Percentiles rank a stretch among this genome's conserved stretches.
These are phyloP conservation scores for Chamaenerion angustifolium DNA, from an alignment of 345 rosid genomes.

Conservation along the genomic window DNA sequence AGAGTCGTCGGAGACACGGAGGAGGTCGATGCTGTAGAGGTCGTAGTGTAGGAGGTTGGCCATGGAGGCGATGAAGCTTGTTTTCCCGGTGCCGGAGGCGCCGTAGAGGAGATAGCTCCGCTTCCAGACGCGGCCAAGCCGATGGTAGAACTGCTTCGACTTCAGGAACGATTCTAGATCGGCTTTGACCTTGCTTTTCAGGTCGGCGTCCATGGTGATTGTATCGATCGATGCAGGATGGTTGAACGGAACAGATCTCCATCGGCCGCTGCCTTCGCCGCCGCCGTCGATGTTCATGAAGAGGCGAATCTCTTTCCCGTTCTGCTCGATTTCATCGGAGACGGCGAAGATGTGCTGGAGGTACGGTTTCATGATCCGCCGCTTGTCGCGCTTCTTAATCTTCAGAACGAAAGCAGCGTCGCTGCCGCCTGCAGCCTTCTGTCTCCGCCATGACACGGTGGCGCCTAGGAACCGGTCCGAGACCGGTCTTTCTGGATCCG, in stretches of 20 bases:
- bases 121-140: constrained; percentile 58
- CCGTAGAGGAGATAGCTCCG: constrained; percentile 57
- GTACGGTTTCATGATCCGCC: constrained; percentile 51
- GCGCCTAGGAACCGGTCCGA: constrained; percentile 42
- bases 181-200: constrained; percentile 33
- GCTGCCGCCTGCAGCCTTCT: not conserved
- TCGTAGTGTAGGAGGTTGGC: constrained; percentile 45
- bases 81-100: constrained; percentile 51
- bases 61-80: constrained; percentile 45
- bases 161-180: constrained; percentile 52
- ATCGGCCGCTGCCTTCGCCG: constrained; percentile 17
- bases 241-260: constrained; percentile 40
- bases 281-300: constrained; percentile 19
- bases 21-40: constrained; percentile 44
- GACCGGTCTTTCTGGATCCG: constrained; percentile 25
- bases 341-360: constrained; percentile 44
- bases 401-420: constrained; percentile 22
- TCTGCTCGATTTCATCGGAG: constrained; percentile 29
- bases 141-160: constrained; percentile 46
- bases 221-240: constrained; percentile 56
- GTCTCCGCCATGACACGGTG: constrained; percentile 31
- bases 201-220: constrained; percentile 41
- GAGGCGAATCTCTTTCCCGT: constrained; percentile 24
- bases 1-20: constrained; percentile 28
- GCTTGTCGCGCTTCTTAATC: constrained; percentile 36